Evolutionary conservation across 495 filamentous ascomycete species (phyloP), one percentile per base, ranked within the genome.

Genomic region (Neurospora sp.): DNA sequence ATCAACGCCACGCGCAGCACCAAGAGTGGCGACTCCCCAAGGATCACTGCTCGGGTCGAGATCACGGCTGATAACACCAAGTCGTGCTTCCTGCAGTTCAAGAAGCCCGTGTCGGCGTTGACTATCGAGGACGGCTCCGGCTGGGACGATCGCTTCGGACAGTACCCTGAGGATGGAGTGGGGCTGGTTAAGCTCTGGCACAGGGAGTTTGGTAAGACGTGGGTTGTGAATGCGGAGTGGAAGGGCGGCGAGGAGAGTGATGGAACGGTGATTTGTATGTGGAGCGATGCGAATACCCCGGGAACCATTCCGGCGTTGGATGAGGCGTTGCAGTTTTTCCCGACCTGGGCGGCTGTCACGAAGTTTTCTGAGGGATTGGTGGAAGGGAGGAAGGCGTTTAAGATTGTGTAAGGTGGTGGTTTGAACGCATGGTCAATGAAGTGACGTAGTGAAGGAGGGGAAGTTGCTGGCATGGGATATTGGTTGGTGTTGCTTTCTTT

Each of bases 301-400:
- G 91, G 90, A 3, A 82, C 85, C 9, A 95, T 99, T 69, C 94
- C 96, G 0, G 96, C 96, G 16, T 86, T 96, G 40, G 92, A 96
- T 75, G 96, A 99, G 82, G 88, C 91, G 22, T 82, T 85, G 70
- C 86, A 89, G 80, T 98, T 89, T 83, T 84, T 86, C 72, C 96
- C 96, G 1, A 82, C 80, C 3, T 99, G 96, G 96, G 89, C 89
- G 9, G 91, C 90, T 12, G 81, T 92, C 40, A 88, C 87, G 22
- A 97, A 97, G 81, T 77, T 88, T 71, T 82, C 85, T 39, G 92
- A 94, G 85, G 94, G 93, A 41, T 79, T 98, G 77, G 92, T 96
- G 35, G 93, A 97, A 80, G 93, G 91, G 9, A 79, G 77, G 71
- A 85, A 83, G 79, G 73, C 75, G 45, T 86, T 83, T 71, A 80